These are phyloP conservation scores for Grigorovia humatica DNA, from an alignment of 805 yeast genomes.

Conservation along the genomic window DNA sequence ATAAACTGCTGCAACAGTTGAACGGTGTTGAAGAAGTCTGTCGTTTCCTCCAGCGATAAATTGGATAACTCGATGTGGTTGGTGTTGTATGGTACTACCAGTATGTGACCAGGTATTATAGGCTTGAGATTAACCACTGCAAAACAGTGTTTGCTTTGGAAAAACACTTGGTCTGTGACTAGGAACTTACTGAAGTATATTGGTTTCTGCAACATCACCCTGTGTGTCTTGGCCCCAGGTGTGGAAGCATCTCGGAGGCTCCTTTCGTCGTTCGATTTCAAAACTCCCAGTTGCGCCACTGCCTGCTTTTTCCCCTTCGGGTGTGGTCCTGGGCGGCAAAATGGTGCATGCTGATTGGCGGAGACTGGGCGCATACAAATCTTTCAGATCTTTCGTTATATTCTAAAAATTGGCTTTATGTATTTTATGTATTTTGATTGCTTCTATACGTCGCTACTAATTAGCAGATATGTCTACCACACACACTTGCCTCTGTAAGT, in stretches of 20 bases:
- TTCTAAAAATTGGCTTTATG: too few species aligned
- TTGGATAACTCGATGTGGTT: constrained; percentile 55
- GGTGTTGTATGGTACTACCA: constrained; percentile 72
- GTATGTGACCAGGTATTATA: constrained; percentile 85
- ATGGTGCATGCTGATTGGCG: too few species aligned
- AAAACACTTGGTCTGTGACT: constrained; percentile 29
- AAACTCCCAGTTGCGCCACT: too few species aligned
- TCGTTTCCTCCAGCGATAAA: constrained; percentile 57
- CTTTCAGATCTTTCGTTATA: too few species aligned
- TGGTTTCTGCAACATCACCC: constrained; percentile 1
- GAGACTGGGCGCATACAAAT: too few species aligned
- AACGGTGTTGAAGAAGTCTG: constrained; percentile 68
- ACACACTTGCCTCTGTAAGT: too few species aligned
- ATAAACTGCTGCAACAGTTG: constrained; percentile 64
- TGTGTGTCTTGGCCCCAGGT: too few species aligned
- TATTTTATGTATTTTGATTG: too few species aligned
- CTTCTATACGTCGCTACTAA: neutral
- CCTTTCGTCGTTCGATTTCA: too few species aligned
- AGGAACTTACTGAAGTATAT: constrained; percentile 25
- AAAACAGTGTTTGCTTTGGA: constrained; percentile 50
- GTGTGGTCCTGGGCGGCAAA: too few species aligned
- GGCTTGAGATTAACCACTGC: constrained; percentile 91
- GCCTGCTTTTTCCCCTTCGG: too few species aligned
- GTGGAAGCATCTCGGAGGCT: too few species aligned
- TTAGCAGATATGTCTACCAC: neutral